Conservation (phyloP, 2,329 filamentous ascomycete species). For the Colletotrichum gigasporum region DNA sequence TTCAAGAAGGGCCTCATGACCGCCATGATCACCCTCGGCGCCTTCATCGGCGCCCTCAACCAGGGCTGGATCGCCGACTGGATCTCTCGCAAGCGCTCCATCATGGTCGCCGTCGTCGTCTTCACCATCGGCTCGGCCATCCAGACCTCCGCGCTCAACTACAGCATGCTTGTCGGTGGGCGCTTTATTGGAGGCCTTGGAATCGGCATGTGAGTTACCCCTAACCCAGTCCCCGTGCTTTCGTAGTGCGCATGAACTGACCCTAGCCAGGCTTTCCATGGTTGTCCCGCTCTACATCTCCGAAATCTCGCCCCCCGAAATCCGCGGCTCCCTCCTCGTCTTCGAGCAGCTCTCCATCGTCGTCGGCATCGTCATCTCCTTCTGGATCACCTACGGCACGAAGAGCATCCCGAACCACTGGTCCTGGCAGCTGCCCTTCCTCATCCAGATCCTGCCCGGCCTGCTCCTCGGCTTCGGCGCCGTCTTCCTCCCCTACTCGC, state of each 20-base stretch:
- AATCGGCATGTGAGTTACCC: conserved; percentile 47
- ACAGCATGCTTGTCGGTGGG: conserved; percentile 56
- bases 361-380: conserved; percentile 41
- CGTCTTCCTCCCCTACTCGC: conserved; percentile 38
- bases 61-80: conserved; percentile 53
- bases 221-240: fast-evolving
- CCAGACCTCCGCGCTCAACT: conserved; percentile 42
- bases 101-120: conserved; percentile 42
- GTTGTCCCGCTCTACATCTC: conserved; percentile 56
- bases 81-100: conserved; percentile 41
- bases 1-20: conserved; percentile 38
- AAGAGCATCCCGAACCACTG: conserved; percentile 29
- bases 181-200: conserved; percentile 59
- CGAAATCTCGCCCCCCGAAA: conserved; percentile 49
- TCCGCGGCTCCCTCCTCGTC: conserved; percentile 46
- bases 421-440: conserved; percentile 42
- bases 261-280: conserved; percentile 48
- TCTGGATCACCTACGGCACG: conserved; percentile 39
- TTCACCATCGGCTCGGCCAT: conserved; percentile 42
- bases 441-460: conserved; percentile 39
- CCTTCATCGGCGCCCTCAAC: conserved; percentile 58
- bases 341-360: conserved; percentile 43
- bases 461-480: conserved; percentile 37
- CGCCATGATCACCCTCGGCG: conserved; percentile 63
- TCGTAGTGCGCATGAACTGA: no score